These are phyloP conservation scores for Xylaria sp. DNA, from an alignment of 2,329 filamentous ascomycete species.

Conservation along the genomic window DNA sequence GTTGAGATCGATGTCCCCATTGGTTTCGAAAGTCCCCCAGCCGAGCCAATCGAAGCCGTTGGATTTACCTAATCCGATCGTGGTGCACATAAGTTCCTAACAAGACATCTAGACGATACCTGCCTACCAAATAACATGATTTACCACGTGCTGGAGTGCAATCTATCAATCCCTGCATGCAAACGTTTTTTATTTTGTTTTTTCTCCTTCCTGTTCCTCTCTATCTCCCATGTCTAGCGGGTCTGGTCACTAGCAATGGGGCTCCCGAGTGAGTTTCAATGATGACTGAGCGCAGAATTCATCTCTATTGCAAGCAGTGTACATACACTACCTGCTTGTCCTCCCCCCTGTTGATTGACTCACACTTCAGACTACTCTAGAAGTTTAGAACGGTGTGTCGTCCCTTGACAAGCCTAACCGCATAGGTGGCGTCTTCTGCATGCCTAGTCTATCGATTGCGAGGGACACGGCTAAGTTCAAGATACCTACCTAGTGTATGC, in stretches of 20 bases:
- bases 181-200: conserved; percentile 11
- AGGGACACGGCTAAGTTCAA: not conserved
- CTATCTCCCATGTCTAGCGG: conserved; percentile 15
- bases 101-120: too few relatives aligned
- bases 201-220: not conserved
- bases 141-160: conserved; percentile 22
- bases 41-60: conserved; percentile 44
- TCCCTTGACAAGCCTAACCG: not conserved
- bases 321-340: not conserved
- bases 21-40: conserved; percentile 25
- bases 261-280: not conserved
- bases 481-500: too few relatives aligned
- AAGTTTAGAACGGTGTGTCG: conserved; percentile 5
- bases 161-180: conserved; percentile 13
- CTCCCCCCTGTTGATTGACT: not conserved
- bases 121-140: conserved; percentile 15
- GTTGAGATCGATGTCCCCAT: conserved; percentile 23
- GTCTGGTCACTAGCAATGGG: not conserved
- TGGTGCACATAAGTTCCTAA: conserved; percentile 12
- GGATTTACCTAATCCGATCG: conserved; percentile 46
- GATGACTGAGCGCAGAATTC: conserved; percentile 12
- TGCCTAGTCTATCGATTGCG: not conserved
- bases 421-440: not conserved
- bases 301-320: not conserved
- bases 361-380: not conserved